Conservation (phyloP, 495 filamentous ascomycete species). For the Pseudevernia furfuracea region DNA sequence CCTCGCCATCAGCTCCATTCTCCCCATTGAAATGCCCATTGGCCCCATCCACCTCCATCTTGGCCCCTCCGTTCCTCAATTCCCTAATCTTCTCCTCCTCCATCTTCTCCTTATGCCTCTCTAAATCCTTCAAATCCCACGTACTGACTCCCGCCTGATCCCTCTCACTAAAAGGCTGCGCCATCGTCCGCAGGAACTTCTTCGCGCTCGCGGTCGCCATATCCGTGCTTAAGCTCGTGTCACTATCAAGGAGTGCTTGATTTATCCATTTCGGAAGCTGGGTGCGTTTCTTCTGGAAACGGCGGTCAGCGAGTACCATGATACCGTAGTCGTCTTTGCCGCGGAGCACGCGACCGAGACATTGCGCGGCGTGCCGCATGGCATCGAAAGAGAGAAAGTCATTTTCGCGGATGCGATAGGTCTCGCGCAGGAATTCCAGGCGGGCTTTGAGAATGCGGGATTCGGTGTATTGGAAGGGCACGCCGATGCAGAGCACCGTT, state of each 20-base stretch:
- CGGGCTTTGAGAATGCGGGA: constrained; percentile 94
- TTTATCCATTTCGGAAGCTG: constrained; percentile 98
- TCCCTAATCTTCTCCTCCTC: constrained; percentile 53
- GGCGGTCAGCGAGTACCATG: constrained; percentile 92
- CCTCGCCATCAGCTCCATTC: constrained; percentile 11
- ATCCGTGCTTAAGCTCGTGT: constrained; percentile 85
- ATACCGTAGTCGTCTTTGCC: constrained; percentile 99
- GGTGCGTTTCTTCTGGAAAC: constrained; percentile 79
- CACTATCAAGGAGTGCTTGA: constrained; percentile 72
- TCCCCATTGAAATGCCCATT: constrained; percentile 13
- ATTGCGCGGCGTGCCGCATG: constrained; percentile 97
- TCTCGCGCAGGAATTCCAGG: constrained; percentile 92
- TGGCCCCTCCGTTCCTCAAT: constrained; percentile 36
- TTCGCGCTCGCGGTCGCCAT: constrained; percentile 87
- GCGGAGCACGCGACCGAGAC: constrained; percentile 86
- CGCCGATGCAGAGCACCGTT: constrained; percentile 92
- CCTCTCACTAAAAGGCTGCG: constrained; percentile 71
- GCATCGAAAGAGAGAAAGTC: constrained; percentile 99
- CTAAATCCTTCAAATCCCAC: constrained; percentile 75
- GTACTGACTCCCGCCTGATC: constrained; percentile 89
- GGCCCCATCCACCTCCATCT: constrained; percentile 37
- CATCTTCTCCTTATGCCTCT: constrained; percentile 67
- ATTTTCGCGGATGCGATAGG: constrained; percentile 92
- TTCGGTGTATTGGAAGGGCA: constrained; percentile 98
- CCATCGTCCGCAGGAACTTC: constrained; percentile 84